Percentiles rank a stretch among this genome's conserved stretches.
Evolutionary conservation across 1,139 yeast genomes (phyloP).

Genomic region (Tardiomyces blankii): DNA sequence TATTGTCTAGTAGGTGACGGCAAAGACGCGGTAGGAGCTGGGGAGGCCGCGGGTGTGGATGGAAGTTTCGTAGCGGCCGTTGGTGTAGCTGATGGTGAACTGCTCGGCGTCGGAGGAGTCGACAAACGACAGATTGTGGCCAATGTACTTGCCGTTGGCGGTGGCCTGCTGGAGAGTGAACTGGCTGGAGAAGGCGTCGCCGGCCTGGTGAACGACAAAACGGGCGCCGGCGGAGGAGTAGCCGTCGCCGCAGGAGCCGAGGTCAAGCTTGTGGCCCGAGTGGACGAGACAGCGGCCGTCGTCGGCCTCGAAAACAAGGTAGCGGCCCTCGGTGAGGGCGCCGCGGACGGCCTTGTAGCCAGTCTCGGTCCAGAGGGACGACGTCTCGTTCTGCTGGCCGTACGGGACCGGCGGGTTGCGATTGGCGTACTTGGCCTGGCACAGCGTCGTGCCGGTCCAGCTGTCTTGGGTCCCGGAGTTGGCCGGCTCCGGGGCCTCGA

Average conservation of each 20-base stretch:
- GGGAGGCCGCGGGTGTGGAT: too few species aligned
- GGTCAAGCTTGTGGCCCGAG: background rate
- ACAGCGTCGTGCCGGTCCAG: conserved; percentile 3
- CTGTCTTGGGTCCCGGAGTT: background rate
- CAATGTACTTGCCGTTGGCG: conserved; percentile 4
- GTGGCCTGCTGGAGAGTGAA: conserved; percentile 9
- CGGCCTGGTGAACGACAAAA: conserved; percentile 8
- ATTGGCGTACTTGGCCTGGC: conserved; percentile 5
- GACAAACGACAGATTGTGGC: background rate
- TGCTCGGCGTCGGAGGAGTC: background rate
- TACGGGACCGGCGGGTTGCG: conserved; percentile 11
- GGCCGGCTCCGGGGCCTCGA: background rate
- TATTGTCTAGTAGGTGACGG: too few species aligned
- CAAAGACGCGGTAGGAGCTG: too few species aligned
- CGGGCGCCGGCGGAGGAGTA: background rate
- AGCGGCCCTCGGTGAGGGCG: conserved; percentile 18
- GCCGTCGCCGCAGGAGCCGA: background rate
- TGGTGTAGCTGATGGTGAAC: too few species aligned
- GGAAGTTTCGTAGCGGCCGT: too few species aligned
- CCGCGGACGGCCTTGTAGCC: conserved; percentile 17
- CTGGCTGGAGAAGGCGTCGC: conserved; percentile 10
- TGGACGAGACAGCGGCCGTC: background rate
- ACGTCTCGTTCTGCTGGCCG: conserved; percentile 12
- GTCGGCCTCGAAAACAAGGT: conserved; percentile 9
- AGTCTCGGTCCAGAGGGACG: conserved; percentile 12